phyloP scores from a whole-genome alignment of 2,329 filamentous ascomycete species.

The Neocatenulostroma microsporum region DNA sequence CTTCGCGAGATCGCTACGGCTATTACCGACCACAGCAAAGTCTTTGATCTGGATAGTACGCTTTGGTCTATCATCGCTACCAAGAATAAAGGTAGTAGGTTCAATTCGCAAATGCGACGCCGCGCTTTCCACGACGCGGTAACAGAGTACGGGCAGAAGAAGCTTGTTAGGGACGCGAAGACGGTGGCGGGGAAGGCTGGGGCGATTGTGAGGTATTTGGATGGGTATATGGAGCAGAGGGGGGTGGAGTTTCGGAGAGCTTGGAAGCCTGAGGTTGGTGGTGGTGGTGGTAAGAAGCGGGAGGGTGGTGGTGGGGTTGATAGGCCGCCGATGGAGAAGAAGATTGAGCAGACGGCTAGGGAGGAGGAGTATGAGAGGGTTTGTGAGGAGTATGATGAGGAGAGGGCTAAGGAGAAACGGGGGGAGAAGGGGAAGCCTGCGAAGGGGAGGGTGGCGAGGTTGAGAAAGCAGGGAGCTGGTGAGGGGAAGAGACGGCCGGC shows the following conservation, averaged over 20 bases:
- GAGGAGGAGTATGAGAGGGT: too few relatives aligned
- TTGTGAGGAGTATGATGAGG: background rate
- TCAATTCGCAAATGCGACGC: constrained; percentile 21
- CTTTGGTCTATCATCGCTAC: constrained; percentile 28
- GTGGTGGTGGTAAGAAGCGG: background rate
- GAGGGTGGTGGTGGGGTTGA: too few relatives aligned
- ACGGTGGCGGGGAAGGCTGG: constrained; percentile 10
- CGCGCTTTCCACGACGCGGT: constrained; percentile 24
- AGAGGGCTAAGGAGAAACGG: background rate
- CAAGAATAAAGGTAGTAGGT: constrained; percentile 21
- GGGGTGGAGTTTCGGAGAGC: background rate
- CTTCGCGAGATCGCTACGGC: constrained; percentile 29
- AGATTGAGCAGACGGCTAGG: background rate
- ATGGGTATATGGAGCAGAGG: constrained; percentile 1
- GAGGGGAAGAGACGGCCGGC: too few relatives aligned
- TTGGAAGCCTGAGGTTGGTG: background rate
- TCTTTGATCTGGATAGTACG: constrained; percentile 27
- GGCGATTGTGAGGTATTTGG: constrained; percentile 1
- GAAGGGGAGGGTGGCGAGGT: background rate
- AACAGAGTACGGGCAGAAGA: constrained; percentile 12
- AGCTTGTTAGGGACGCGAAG: background rate
- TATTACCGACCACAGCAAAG: constrained; percentile 16
- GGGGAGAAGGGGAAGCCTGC: background rate
- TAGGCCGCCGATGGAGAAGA: background rate
- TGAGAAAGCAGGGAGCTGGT: background rate